Base-by-base conservation (phyloP, 2,329 filamentous ascomycete species). In the Colletotrichum costaricense region DNA sequence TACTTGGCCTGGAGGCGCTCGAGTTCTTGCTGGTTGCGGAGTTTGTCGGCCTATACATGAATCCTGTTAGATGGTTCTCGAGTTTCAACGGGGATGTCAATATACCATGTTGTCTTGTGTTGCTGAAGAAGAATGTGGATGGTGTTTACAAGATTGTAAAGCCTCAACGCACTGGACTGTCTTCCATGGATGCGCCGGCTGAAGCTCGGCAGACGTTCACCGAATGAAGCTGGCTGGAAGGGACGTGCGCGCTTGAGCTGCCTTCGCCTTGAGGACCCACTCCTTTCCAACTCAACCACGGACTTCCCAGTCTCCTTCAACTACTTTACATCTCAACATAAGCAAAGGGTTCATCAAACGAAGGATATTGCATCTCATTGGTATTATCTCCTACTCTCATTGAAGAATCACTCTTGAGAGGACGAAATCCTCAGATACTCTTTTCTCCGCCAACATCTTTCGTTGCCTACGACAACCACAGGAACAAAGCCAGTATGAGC, bases 1-100 rank as follows among this genome's bases (percentile, higher is more conserved):
- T 97, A 98, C 80, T 97, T 97, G 80, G 95, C 93, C 85, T 99
- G 97, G 22, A 98, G 93, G 76, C 95, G 93, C 85, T 99, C 97
- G 81, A 99, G 95, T 84, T 99, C 97, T 85, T 99, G 97, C 79
- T 98, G 94, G 11, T 95, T 97, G 81, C 97, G 95, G 76, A 99
- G 93, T 86, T 99, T 99, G 87, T 99, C 97, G 84, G 97, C 97
- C 97, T 92, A 60, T 22, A 30, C 59, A 76, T 73, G 14, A 2
- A 19, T 3, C 22, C 19, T 19, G 6, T 62, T 42, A 66, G 33
- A 14, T 16, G 4, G 16, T 22, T 33, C 33, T 19, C 5, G 7
- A 9, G 4, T 7, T 11, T 16, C 12, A 3, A 19, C 5, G 11
- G 9, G 4, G n/a, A 11, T 3, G 14, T 12, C 12, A 14, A 19